Base-by-base conservation (phyloP, 805 yeast species). In the Teunomyces stri region DNA sequence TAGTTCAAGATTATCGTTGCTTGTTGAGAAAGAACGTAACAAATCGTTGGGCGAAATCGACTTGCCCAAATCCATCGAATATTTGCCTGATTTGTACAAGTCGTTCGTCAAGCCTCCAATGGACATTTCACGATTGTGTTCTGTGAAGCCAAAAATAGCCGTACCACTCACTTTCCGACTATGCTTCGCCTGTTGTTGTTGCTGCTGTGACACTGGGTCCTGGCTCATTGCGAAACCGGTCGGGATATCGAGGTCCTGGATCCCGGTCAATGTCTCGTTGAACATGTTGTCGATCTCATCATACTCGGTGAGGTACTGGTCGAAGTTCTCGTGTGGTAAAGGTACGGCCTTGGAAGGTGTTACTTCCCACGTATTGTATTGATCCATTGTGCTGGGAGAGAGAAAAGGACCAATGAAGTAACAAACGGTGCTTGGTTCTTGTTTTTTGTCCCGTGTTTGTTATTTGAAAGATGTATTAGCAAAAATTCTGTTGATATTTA, bases 61-160 rank as follows among this genome's bases (percentile, higher is more conserved):
- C 41, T 65, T 64, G 15, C 59, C 59, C 7, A 56, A 46, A 30
- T 64, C 67, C 18, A 59, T 51, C 3, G 58, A 52, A 5, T 56
- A 56, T 35, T 48, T 59, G 36, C 42, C 50, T n/a, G 57, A 38
- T 20, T 58, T 56, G 37, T 52, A 59, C 7, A 62, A 36, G 53
- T 59, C 60, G 30, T 58, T 56, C 6, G 60, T 50, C 4, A 71
- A 45, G 10, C 85, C 86, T 5, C 82, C 78, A 39, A 86, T 75
- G 2, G 87, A 80, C 31, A 86, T 62, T 41, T 81, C 85, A 48
- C 80, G 78, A 49, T 76, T 75, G 60, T 86, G 91, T 40, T 80
- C 82, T 6, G 75, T 68, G 54, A 78, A 86, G 0, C 95, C 95
- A 64, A 87, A 87, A 22, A 87, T 86, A 2, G 87, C 92, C 3